Conservation (phyloP, 179 eudicot genomes). For the Amaranthus tricolor region DNA sequence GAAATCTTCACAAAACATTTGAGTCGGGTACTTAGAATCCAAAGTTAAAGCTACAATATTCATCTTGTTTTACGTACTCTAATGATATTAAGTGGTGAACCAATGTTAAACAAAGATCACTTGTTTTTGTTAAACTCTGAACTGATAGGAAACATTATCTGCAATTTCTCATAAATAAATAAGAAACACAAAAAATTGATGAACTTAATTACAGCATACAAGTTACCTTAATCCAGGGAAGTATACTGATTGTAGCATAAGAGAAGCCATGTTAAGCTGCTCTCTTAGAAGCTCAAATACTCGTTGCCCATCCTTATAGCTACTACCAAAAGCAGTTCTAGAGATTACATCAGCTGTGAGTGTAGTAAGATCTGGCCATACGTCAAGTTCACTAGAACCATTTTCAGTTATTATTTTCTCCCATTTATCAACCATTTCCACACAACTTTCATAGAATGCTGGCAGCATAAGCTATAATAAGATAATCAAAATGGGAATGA, state of each 20-base stretch:
- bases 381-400: slow-evolving; percentile 21
- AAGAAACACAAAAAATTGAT: neutral
- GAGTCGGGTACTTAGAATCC: too few species aligned
- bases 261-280: slow-evolving; percentile 16
- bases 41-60: too few species aligned
- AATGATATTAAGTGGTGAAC: too few species aligned
- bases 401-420: slow-evolving; percentile 13
- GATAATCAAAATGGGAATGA: neutral
- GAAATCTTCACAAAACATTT: too few species aligned
- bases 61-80: too few species aligned
- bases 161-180: too few species aligned
- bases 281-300: slow-evolving; percentile 29
- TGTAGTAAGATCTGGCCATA: slow-evolving; percentile 11
- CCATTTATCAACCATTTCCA: slow-evolving; percentile 28
- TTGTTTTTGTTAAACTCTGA: too few species aligned
- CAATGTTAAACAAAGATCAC: too few species aligned
- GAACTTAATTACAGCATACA: too few species aligned
- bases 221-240: slow-evolving; percentile 29
- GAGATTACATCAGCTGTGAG: slow-evolving; percentile 33
- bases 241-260: slow-evolving; percentile 21
- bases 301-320: slow-evolving; percentile 25
- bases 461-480: slow-evolving; percentile 34
- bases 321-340: slow-evolving; percentile 38
- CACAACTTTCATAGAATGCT: slow-evolving; percentile 31
- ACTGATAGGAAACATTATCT: too few species aligned